Base-by-base conservation (phyloP, 495 filamentous ascomycete genomes). In the Daldinia bambusicola region DNA sequence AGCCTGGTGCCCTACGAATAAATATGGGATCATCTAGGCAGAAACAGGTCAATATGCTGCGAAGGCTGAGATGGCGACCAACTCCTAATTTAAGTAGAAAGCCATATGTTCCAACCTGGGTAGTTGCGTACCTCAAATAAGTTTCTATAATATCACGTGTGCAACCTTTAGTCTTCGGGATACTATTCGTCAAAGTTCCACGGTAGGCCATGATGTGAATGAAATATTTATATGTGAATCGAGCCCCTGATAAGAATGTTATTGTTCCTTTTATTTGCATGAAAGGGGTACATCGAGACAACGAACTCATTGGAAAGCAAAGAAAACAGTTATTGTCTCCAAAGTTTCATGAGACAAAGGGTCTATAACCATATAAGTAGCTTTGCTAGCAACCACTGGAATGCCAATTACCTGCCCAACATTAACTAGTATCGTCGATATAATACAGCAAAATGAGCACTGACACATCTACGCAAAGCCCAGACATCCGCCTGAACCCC, bases 371-470 rank as follows among this genome's bases (percentile, higher is more conserved):
- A 52, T 61, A 61, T 63, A 63, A 64, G 5, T 9, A 5, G 14
- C 38, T 20, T 34, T n/a, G n/a, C 9, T 13, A 6, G 16, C 13
- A 32, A 6, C n/a, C 13, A 30, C 4, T 55, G 14, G 4, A 36
- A 36, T 34, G 2, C 16, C 0, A 14, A 56, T 37, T 12, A 2
- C 4, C n/a, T 37, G 14, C 22, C 18, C n/a, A 53, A 26, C 22
- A 32, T 53, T 6, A 53, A 16, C 1, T 2, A 53, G 31, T 30
- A 53, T 32, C 13, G 6, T 31, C 3, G 31, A 53, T 26, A 22
- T 53, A 31, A 18, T 53, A 53, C 26, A 36, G 34, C 34, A 55
- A 22, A 34, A 64, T 55, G 61, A 56, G n/a, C 30, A 45, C 50
- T 45, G 26, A 22, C 37, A 6, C 50, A 7, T n/a, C 18, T 32